Evolutionary conservation across 177 flowering plant genomes (phyloP).

Genomic region (Vitis hybrid): DNA sequence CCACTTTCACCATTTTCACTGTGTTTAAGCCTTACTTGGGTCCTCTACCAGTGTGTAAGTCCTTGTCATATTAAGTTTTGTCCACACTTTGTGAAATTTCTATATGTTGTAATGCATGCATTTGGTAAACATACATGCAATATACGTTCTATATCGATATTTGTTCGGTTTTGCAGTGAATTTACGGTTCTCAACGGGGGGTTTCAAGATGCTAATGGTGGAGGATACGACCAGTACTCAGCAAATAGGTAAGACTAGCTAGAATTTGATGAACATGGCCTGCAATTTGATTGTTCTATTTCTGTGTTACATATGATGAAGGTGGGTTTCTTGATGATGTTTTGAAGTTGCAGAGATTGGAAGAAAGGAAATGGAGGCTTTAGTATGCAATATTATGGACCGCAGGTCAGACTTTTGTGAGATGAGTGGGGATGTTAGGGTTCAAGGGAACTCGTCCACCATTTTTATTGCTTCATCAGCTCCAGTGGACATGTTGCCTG

Average conservation of each 20-base stretch:
- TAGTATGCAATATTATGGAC: slow-evolving; percentile 34
- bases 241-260: slow-evolving; percentile 2
- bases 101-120: not conserved
- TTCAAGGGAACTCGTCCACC: slow-evolving; percentile 49
- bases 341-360: slow-evolving; percentile 14
- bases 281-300: slow-evolving; percentile 17
- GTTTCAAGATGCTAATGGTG: slow-evolving; percentile 19
- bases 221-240: slow-evolving; percentile 15
- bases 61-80: not conserved
- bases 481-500: not conserved
- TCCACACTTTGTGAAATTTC: not conserved
- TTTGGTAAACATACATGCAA: too few species aligned
- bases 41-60: slow-evolving; percentile 35
- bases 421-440: slow-evolving; percentile 44
- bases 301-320: too few species aligned
- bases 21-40: slow-evolving; percentile 29
- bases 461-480: slow-evolving; percentile 28
- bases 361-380: slow-evolving; percentile 13
- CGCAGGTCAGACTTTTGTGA: slow-evolving; percentile 46
- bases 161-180: slow-evolving; percentile 22
- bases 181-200: slow-evolving; percentile 21
- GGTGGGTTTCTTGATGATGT: not conserved
- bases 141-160: not conserved
- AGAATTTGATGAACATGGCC: not conserved
- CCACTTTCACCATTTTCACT: slow-evolving; percentile 13